These are phyloP conservation scores for Euclidium syriacum DNA, from an alignment of 345 rosid genomes.

Conservation along the genomic window DNA sequence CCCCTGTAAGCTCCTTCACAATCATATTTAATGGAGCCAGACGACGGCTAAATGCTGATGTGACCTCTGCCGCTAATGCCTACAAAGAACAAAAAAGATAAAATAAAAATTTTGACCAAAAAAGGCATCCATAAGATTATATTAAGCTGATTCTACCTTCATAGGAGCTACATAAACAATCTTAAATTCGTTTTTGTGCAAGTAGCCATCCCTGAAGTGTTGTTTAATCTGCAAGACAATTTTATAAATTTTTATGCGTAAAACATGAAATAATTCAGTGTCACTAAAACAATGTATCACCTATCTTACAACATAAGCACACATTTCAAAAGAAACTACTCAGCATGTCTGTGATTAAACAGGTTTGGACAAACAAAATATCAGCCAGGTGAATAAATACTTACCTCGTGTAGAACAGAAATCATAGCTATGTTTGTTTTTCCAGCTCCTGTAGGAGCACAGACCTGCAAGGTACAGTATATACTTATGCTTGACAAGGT, in stretches of 20 bases:
- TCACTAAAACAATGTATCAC: background rate
- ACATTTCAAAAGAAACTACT: background rate
- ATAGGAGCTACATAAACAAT: conserved; percentile 98
- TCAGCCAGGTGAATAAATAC: conserved; percentile 7
- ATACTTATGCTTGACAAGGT: conserved; percentile 12
- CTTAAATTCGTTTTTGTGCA: conserved; percentile 93
- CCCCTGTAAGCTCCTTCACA: conserved; percentile 98
- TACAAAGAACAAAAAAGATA: conserved; percentile 24
- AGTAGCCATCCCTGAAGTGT: conserved; percentile 90
- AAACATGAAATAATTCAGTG: background rate
- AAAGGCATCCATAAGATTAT: background rate
- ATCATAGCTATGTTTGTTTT: conserved; percentile 98
- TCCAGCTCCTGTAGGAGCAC: conserved; percentile 99
- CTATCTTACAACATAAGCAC: background rate
- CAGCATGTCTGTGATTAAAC: conserved; percentile 1
- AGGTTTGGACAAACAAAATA: background rate
- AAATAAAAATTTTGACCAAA: conserved; percentile 9
- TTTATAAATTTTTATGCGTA: background rate
- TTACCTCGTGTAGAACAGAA: conserved; percentile 87
- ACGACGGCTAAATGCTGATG: conserved; percentile 84
- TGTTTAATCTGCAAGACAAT: conserved; percentile 70
- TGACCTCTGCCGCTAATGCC: conserved; percentile 99
- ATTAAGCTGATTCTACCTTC: conserved; percentile 55
- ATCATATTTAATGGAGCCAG: conserved; percentile 82
- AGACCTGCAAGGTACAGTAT: conserved; percentile 59